phyloP scores from a whole-genome alignment of 148 eudicot genomes.

The Chenopodium berlandieri region DNA sequence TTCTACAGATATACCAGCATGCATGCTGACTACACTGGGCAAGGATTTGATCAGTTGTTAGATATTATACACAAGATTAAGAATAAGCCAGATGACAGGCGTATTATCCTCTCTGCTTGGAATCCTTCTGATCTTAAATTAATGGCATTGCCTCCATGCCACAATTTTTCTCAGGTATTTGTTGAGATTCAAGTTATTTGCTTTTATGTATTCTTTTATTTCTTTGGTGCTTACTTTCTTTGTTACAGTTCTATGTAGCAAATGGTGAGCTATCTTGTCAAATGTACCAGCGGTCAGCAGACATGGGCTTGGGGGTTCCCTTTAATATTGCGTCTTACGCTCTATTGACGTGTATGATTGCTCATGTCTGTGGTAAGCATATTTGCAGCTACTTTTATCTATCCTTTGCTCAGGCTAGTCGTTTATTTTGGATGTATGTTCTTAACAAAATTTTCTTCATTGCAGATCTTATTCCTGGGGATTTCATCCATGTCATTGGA shows the following conservation, averaged over 20 bases:
- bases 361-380: conserved; percentile 89
- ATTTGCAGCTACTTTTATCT: neutral
- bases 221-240: conserved; percentile 4
- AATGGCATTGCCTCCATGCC: conserved; percentile 98
- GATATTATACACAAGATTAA: conserved; percentile 86
- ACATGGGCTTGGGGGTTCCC: conserved; percentile 97
- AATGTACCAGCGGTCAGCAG: conserved; percentile 98
- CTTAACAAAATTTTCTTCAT: neutral
- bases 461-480: conserved; percentile 83
- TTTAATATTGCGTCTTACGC: conserved; percentile 93
- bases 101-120: conserved; percentile 94
- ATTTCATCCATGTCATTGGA: conserved; percentile 78
- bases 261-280: conserved; percentile 92
- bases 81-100: conserved; percentile 85
- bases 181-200: neutral
- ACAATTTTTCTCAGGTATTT: conserved; percentile 81
- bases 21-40: conserved; percentile 93
- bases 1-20: conserved; percentile 68
- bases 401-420: neutral
- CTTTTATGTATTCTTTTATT: neutral
- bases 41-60: conserved; percentile 81
- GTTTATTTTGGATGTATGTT: neutral
- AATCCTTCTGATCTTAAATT: conserved; percentile 81
- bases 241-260: conserved; percentile 77
- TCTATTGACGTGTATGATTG: conserved; percentile 89